Evolutionary conservation across 192 early-diverging fungal species (phyloP).

Genomic region (Podila minutissima): DNA sequence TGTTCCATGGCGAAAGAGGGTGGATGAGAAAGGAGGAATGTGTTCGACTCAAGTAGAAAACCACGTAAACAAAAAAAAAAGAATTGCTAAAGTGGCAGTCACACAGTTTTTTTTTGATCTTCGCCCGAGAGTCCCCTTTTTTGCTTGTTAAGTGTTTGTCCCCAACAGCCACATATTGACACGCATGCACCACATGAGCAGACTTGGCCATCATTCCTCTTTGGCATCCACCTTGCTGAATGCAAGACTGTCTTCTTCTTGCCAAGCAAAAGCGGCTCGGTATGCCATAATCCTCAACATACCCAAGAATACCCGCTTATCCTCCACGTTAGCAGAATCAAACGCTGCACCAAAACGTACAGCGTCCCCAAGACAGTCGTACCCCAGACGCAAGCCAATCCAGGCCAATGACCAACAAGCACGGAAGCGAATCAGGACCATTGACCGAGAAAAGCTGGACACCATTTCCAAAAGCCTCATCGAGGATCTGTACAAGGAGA

Average conservation of each 20-base stretch:
- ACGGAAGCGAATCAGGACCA: too few species aligned
- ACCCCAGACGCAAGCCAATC: too few species aligned
- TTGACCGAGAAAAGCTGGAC: constrained; percentile 10
- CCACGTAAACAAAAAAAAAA: neutral
- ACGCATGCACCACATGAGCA: neutral
- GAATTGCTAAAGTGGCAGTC: neutral
- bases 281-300: neutral
- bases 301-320: neutral
- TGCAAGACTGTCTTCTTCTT: neutral
- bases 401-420: too few species aligned
- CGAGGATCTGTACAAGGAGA: constrained; percentile 20
- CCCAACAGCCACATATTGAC: neutral
- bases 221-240: constrained; percentile 1
- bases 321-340: neutral
- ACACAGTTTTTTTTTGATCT: too few species aligned
- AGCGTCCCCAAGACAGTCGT: neutral
- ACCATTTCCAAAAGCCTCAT: constrained; percentile 27
- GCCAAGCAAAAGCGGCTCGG: neutral
- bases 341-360: neutral
- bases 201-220: neutral
- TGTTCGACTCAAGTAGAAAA: neutral
- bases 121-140: too few species aligned
- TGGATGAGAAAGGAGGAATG: neutral
- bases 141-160: too few species aligned
- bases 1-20: neutral